A percentile compares a stretch with the other conserved stretches of the same genome.
These are phyloP conservation scores for Russula dissimulans DNA, from an alignment of 768 basidiomycete genomes.

Conservation along the genomic window DNA sequence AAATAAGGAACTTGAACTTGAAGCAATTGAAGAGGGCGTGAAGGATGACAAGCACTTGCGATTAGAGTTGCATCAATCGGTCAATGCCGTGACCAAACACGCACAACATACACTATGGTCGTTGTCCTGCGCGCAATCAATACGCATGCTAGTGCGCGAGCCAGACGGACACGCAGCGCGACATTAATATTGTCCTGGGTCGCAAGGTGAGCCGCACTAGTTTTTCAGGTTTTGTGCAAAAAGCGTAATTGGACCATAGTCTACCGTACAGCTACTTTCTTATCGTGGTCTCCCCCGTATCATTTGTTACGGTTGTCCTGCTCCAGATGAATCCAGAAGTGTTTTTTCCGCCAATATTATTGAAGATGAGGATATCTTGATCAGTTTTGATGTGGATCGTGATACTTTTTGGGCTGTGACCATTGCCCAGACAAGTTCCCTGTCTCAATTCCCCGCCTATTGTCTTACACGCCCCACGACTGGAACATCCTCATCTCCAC, in stretches of 20 bases:
- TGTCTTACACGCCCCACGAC: neutral
- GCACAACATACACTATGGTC: too few relatives aligned
- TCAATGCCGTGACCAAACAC: neutral
- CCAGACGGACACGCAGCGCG: too few relatives aligned
- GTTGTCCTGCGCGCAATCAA: too few relatives aligned
- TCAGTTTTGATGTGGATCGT: neutral
- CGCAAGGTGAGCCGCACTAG: too few relatives aligned
- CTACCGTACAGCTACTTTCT: neutral
- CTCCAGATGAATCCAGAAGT: neutral
- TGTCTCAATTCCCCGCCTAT: neutral
- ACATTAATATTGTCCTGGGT: too few relatives aligned
- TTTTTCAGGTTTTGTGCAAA: too few relatives aligned
- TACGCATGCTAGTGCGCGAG: too few relatives aligned
- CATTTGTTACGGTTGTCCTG: neutral
- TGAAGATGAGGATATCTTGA: neutral
- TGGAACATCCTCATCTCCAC: neutral
- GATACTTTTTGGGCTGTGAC: neutral
- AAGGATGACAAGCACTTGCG: neutral
- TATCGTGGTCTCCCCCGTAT: neutral
- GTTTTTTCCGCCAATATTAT: neutral
- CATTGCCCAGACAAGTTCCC: neutral
- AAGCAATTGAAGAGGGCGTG: neutral
- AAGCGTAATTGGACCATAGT: neutral
- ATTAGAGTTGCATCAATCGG: constrained; percentile 6
- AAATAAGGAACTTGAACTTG: neutral